Base-by-base conservation (phyloP, 1,284 basidiomycete species). In the Tylopilus sp. region DNA sequence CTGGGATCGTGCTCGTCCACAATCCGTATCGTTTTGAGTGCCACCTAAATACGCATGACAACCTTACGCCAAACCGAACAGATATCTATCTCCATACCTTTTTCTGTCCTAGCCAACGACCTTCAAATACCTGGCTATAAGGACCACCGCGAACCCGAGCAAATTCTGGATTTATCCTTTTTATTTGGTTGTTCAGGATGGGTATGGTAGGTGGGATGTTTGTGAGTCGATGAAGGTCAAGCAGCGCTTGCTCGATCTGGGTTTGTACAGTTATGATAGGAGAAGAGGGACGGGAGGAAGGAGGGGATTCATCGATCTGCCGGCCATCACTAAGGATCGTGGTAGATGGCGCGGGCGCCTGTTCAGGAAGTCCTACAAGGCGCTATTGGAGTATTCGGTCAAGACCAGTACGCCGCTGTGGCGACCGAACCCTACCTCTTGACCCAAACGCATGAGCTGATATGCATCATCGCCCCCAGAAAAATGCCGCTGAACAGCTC, bases 51-150 rank as follows among this genome's bases (percentile, higher is more conserved):
- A 18, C 13, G 37, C 13, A 16, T 9, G 33, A 26, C 48, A 23
- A 48, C 3, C 7, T 15, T 4, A 23, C 16, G 13, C 29, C 23
- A 15, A 47, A 30, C 34, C 9, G 25, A 39, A 38, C 3, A 3
- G 4, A 28, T 4, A 21, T 46, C 34, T 38, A 30, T 48, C 1
- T 13, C 4, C 37, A 15, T 46, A 72, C 79, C 66, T 74, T 74
- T 64, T 74, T 74, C 51, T 71, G 68, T 15, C 67, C 72, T 6
- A 82, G 57, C 79, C 79, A 82, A 18, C 55, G 63, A 10, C 79
- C 81, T 47, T 69, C 57, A 65, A 69, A 81, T 31, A 82, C 70
- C 48, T 80, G 73, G 55, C 74, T 78, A 52, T 75, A 76, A 15
- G 67, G 68, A 18, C 80, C 79, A 40, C 74, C 74, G 26, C 72